Base-by-base conservation (phyloP, 345 rosid genomes). In the Ceriops decandra region DNA sequence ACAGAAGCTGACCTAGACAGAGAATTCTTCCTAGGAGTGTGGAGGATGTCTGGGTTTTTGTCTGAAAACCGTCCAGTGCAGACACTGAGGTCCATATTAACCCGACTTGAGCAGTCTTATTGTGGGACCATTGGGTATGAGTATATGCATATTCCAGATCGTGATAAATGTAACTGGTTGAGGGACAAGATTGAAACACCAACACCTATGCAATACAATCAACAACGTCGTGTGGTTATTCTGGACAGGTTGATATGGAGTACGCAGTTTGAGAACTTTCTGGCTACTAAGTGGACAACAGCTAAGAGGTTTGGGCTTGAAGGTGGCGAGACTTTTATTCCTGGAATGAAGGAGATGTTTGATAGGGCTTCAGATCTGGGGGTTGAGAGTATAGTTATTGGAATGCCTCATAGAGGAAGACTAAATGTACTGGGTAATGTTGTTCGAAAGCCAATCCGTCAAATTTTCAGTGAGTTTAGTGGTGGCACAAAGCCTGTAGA, bases 301-400 rank as follows among this genome's bases (percentile, higher is more conserved):
- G 93, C 96, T 7, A 90, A 90, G 77, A 80, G 96, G 63, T 88
- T 90, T 75, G 96, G 96, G 67, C 93, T 90, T n/a, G 96, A 90
- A 83, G 96, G 96, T 69, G 91, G 88, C 1, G 96, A 90, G 82
- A 87, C 93, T 73, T 77, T 88, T 82, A 90, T 89, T 73, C 90
- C 93, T 72, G 96, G 96, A 1, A 90, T 90, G 96, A 88, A 90
- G 80, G 93, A 90, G 77, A 90, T 90, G 93, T 90, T 90, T 59
- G 96, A 90, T 67, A 81, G 88, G 73, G 68, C 91, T 52, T 86
- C 93, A 5, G 87, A 87, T 81, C 93, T 90, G 19, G 96, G 93
- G 47, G 96, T 87, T 26, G 96, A 88, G 82, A 90, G 77, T 80
- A 87, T 90, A 56, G 96, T 90, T 80, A 81, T 90, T 57, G 96